Base-by-base conservation (phyloP, 108 stramenopile species). In the Pseudonitzschia delicatissima region DNA sequence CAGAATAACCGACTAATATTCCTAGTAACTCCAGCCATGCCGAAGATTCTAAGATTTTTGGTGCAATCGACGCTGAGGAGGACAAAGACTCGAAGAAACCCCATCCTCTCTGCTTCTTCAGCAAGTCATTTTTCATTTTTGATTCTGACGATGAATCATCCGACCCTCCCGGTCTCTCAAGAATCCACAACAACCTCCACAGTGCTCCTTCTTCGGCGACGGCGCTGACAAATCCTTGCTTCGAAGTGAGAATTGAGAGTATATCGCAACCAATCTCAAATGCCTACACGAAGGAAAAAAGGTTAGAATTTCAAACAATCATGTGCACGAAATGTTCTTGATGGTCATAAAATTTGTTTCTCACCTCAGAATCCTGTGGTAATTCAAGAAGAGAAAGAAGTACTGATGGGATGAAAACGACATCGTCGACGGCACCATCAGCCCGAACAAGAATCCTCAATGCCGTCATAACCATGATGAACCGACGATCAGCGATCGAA, bases 21-120 rank as follows among this genome's bases (percentile, higher is more conserved):
- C 83, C 83, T 18, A 88, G 58, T 18, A 88, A 49, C 63, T 88
- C 87, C 9, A 88, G 36, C 87, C 83, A 88, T 33, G 72, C 83
- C 5, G 74, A 64, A 18, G 82, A 76, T 28, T 74, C 63, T 4
- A 82, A 58, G 32, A 88, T 44, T 48, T 72, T 67, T 13, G 58
- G n/a, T n/a, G 83, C 83, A 23, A 88, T 50, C 26, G 76, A 74
- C 5, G 82, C 63, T 33, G 87, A 81, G 17, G 82, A 83, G 2
- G 80, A 75, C 26, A 88, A 57, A 11, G 81, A 66, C 57, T 88
- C 87, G 13, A 88, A 57, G 15, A 85, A 50, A 25, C 51, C 37
- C 87, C 87, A 88, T 7, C 80, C 80, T 57, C 65, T 33, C 15
- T 76, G 50, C 45, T 82, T 80, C 45, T 80, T 60, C 49, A 74